Percentiles rank a stretch among this genome's conserved stretches.
phyloP scores from a whole-genome alignment of 2,329 filamentous ascomycete species.

The Hypoxylon rubiginosum region DNA sequence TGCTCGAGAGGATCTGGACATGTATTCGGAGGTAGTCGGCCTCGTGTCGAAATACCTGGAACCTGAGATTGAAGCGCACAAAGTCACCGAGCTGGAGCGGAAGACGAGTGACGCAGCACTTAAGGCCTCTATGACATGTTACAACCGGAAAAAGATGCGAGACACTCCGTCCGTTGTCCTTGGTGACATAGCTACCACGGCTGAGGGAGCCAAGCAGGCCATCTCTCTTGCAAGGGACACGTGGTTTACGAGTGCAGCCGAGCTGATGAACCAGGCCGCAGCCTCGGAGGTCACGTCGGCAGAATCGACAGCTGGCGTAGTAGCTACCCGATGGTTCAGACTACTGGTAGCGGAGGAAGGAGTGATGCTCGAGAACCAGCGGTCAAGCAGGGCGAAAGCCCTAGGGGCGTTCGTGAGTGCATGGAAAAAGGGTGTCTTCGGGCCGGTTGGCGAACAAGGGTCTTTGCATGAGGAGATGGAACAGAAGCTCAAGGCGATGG shows the following conservation, averaged over 20 bases:
- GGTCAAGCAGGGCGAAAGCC: constrained; percentile 62
- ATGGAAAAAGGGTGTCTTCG: constrained; percentile 60
- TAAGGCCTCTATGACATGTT: constrained; percentile 65
- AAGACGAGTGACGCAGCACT: constrained; percentile 64
- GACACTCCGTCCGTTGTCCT: constrained; percentile 57
- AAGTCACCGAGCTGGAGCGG: constrained; percentile 57
- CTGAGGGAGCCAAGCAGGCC: constrained; percentile 54
- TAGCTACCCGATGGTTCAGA: constrained; percentile 58
- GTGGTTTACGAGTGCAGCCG: constrained; percentile 65
- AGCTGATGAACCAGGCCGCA: constrained; percentile 61
- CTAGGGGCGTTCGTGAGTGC: constrained; percentile 59
- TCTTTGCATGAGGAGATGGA: constrained; percentile 49
- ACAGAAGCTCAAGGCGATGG: constrained; percentile 53
- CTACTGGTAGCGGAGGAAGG: constrained; percentile 64
- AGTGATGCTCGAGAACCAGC: constrained; percentile 65
- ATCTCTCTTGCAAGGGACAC: constrained; percentile 62
- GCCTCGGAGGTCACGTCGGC: constrained; percentile 39
- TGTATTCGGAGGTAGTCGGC: constrained; percentile 75
- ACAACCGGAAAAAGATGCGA: constrained; percentile 58
- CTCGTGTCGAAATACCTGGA: constrained; percentile 76
- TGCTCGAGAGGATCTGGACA: constrained; percentile 75
- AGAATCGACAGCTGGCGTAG: constrained; percentile 11
- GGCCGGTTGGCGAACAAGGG: constrained; percentile 37
- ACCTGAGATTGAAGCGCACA: constrained; percentile 59
- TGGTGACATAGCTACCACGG: constrained; percentile 54